These are phyloP conservation scores for Gaeumannomyces sp. DNA, from an alignment of 2,329 filamentous ascomycete species.

Conservation along the genomic window DNA sequence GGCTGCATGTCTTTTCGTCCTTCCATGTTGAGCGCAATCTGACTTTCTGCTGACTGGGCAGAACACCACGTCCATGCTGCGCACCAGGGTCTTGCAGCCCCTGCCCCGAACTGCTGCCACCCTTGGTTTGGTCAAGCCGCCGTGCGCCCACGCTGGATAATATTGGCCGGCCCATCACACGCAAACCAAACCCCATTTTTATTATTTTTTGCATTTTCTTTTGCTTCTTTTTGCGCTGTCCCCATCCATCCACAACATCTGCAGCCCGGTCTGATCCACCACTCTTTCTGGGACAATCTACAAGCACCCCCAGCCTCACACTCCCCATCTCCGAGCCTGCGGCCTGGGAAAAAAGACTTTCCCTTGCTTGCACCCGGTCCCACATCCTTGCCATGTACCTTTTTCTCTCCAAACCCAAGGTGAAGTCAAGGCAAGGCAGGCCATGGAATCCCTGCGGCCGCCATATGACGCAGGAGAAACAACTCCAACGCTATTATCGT, in stretches of 20 bases:
- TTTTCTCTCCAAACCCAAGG: not conserved
- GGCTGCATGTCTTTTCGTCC: not conserved
- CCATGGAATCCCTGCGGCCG: constrained; percentile 20
- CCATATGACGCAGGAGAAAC: constrained; percentile 26
- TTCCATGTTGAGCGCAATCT: not conserved
- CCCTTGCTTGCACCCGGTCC: not conserved
- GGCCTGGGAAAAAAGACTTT: constrained; percentile 7
- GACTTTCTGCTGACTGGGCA: not conserved
- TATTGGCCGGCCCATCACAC: constrained; percentile 9
- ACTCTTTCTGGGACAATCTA: constrained; percentile 11
- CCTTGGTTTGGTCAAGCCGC: not conserved
- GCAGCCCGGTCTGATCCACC: constrained; percentile 18
- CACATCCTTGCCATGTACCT: not conserved
- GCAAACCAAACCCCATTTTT: constrained; percentile 6
- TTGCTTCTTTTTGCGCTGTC: not conserved
- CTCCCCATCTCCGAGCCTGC: constrained; percentile 20
- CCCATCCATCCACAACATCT: constrained; percentile 7
- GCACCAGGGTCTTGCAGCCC: not conserved
- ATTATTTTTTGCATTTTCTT: constrained; percentile 8
- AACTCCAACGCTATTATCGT: constrained; percentile 13
- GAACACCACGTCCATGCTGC: not conserved
- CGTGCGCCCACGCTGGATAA: constrained; percentile 5
- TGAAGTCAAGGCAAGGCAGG: constrained; percentile 1
- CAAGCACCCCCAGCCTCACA: constrained; percentile 16
- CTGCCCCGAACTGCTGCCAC: not conserved